Evolutionary conservation across 2,329 filamentous ascomycete species (phyloP), one percentile per base, ranked within the genome.

Genomic region (Penicillium griseofulvum): DNA sequence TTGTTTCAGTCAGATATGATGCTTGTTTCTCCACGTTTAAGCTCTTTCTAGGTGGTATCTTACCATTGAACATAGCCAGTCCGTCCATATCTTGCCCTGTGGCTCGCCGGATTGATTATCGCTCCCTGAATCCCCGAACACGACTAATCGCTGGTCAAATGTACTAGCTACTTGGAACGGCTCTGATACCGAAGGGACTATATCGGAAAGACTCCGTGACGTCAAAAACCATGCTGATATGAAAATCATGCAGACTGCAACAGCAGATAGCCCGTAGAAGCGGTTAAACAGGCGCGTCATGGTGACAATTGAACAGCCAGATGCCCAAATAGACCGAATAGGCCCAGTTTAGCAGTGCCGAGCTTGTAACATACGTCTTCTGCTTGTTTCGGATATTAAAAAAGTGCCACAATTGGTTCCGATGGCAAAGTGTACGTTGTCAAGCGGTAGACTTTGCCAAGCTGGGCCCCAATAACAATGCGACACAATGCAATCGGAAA

Each of bases 91-190:
- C 43, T 57, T 60, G 4, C 68, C 71, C 45, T 67, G 65, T 9
- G 54, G 44, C 12, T 65, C 61, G 37, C 65, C 64, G 4, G 65
- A 65, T 57, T 69, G 64, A 55, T 66, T 68, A 44, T 73, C 71
- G 42, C 71, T 74, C 73, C 70, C 74, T 9, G 74, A 71, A 60
- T 75, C 72, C 6, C 73, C 72, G 60, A 74, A 75, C 7, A 74
- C 68, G 3, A 74, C 71, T 52, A 75, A 58, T 49, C 69, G 62
- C 38, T 64, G 65, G 34, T 69, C 60, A 54, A 65, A 70, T 24
- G 59, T 49, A 4, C 47, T 52, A 9, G 62, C 52, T 9, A 64
- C 53, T 42, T 63, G 58, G 37, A 68, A 68, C 10, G 49, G 19
- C 9, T 56, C 54, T 11, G 56, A 31, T 39, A 50, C 47, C 4